Conservation (phyloP, 257 asterid species). For the Capsicum pubescens region DNA sequence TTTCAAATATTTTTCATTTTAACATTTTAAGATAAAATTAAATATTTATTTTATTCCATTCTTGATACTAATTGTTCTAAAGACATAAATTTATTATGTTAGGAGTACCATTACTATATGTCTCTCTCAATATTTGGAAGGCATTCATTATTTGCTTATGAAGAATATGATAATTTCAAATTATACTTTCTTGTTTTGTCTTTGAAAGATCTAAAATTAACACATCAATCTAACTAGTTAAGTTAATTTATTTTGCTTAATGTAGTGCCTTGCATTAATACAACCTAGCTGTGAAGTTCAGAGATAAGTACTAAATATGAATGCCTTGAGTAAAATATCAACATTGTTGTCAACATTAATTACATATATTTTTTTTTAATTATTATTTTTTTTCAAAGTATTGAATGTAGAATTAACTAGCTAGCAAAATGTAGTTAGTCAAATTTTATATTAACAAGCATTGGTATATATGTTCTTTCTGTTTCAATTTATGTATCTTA, state of each 20-base stretch:
- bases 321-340: not conserved
- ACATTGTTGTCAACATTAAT: not conserved
- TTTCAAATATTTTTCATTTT: not conserved
- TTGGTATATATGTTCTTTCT: not conserved
- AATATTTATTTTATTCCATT: no score
- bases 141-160: not conserved
- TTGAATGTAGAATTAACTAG: not conserved
- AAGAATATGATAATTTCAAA: constrained; percentile 1
- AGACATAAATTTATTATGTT: not conserved
- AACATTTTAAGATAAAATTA: not conserved
- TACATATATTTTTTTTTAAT: not conserved
- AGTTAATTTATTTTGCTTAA: not conserved
- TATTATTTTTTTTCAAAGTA: not conserved
- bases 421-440: not conserved
- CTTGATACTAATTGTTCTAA: no score
- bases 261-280: not conserved
- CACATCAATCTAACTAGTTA: not conserved
- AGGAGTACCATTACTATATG: not conserved
- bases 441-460: not conserved
- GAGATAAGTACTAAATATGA: not conserved
- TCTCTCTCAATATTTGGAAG: not conserved
- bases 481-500: not conserved
- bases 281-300: constrained; percentile 4
- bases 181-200: constrained; percentile 13
- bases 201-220: not conserved